These are phyloP conservation scores for Rauvolfia tetraphylla DNA, from an alignment of 257 asterid genomes.

Conservation along the genomic window DNA sequence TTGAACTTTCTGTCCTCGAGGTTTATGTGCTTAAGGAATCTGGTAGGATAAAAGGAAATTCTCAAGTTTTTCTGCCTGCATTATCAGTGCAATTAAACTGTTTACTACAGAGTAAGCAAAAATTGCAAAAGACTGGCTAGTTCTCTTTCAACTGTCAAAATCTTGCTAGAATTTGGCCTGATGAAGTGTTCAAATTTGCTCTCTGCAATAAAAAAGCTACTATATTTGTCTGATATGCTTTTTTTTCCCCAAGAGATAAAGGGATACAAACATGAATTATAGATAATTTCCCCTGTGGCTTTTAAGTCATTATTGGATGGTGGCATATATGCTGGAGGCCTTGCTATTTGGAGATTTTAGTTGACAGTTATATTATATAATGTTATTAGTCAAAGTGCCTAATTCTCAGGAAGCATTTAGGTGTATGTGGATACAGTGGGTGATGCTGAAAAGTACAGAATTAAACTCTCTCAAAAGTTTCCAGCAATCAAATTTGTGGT, in stretches of 20 bases:
- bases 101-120: not conserved
- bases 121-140: not conserved
- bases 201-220: not conserved
- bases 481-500: conserved; percentile 80
- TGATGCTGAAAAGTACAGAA: conserved; percentile 84
- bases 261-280: not conserved
- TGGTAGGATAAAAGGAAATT: not conserved
- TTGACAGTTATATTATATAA: not conserved
- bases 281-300: too few species aligned
- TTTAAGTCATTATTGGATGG: not conserved
- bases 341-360: not conserved
- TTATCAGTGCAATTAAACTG: not conserved
- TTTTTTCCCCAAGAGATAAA: not conserved
- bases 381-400: conserved; percentile 2
- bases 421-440: conserved; percentile 96
- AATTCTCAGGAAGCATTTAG: conserved; percentile 35
- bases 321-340: not conserved
- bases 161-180: not conserved
- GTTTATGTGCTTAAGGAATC: not conserved
- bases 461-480: conserved; percentile 78
- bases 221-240: not conserved
- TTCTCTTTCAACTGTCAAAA: not conserved
- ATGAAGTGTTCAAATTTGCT: not conserved
- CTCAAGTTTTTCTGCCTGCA: not conserved
- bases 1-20: not conserved